Conservation (phyloP, 179 eudicot species). For the Drosera spatulata region DNA sequence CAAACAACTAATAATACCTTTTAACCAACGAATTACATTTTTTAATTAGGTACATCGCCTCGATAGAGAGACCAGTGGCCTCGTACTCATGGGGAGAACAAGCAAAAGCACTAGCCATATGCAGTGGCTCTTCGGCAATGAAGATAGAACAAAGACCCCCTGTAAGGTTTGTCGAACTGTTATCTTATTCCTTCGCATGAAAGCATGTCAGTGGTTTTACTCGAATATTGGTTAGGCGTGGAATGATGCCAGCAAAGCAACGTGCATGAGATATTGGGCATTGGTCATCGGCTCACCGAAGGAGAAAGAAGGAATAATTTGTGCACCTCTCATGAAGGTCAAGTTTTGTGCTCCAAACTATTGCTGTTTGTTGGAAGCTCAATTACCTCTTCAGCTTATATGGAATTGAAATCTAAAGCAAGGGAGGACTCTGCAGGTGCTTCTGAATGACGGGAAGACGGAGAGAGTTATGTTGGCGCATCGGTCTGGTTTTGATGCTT, state of each 20-base stretch:
- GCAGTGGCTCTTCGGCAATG: constrained; percentile 42
- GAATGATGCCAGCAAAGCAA: constrained; percentile 62
- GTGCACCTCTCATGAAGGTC: constrained; percentile 85
- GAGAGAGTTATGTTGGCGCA: constrained; percentile 84
- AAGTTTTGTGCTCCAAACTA: neutral
- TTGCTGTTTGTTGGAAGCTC: too few species aligned
- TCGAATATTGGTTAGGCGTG: constrained; percentile 35
- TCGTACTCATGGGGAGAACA: constrained; percentile 83
- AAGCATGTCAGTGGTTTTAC: neutral
- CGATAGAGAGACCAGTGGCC: constrained; percentile 91
- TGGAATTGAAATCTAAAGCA: too few species aligned
- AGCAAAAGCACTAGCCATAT: constrained; percentile 58
- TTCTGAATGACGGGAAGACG: constrained; percentile 80
- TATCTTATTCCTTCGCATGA: neutral
- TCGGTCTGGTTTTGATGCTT: constrained; percentile 57
- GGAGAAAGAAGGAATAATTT: constrained; percentile 78
- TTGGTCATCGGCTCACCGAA: constrained; percentile 79
- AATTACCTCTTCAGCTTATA: too few species aligned
- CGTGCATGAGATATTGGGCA: constrained; percentile 84
- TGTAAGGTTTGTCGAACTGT: constrained; percentile 30
- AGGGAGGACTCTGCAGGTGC: constrained; percentile 33
- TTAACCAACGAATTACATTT: too few species aligned
- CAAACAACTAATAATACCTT: too few species aligned
- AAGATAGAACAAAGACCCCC: constrained; percentile 37
- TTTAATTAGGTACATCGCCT: constrained; percentile 71